phyloP scores from a whole-genome alignment of 2,329 filamentous ascomycete species.

The Ceratocystis variospora region DNA sequence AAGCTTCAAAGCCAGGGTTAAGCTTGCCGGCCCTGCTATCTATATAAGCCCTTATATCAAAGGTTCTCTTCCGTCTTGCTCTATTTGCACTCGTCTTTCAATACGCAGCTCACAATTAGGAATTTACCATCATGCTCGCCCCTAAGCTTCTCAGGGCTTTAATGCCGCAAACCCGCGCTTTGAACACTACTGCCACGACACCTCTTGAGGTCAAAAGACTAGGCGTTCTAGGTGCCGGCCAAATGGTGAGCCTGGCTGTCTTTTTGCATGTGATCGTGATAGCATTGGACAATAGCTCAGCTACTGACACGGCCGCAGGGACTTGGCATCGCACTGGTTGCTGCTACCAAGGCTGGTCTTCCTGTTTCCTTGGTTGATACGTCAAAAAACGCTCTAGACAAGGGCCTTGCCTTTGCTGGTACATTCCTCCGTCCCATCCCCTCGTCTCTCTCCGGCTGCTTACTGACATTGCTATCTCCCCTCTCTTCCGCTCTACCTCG shows the following conservation, averaged over 20 bases:
- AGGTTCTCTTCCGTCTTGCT: background rate
- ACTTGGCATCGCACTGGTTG: constrained; percentile 87
- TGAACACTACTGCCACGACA: constrained; percentile 56
- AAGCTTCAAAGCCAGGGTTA: constrained; percentile 15
- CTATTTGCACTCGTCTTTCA: background rate
- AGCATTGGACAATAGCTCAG: background rate
- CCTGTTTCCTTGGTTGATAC: constrained; percentile 77
- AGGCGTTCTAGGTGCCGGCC: constrained; percentile 85
- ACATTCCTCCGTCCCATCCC: constrained; percentile 22
- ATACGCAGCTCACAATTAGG: too few species aligned
- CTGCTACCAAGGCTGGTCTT: constrained; percentile 68
- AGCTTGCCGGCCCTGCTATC: background rate
- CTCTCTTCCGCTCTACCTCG: background rate
- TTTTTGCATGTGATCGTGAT: background rate
- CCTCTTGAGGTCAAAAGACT: constrained; percentile 59
- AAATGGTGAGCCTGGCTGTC: constrained; percentile 56
- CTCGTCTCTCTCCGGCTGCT: background rate
- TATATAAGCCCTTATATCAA: background rate
- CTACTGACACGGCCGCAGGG: constrained; percentile 43
- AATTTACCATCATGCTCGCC: background rate
- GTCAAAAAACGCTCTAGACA: constrained; percentile 72
- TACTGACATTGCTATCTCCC: background rate
- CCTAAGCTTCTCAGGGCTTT: background rate
- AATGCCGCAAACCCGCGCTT: constrained; percentile 33
- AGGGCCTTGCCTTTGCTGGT: constrained; percentile 82